Evolutionary conservation across 1,284 basidiomycete species (phyloP).

Genomic region (Boletus smithii): DNA sequence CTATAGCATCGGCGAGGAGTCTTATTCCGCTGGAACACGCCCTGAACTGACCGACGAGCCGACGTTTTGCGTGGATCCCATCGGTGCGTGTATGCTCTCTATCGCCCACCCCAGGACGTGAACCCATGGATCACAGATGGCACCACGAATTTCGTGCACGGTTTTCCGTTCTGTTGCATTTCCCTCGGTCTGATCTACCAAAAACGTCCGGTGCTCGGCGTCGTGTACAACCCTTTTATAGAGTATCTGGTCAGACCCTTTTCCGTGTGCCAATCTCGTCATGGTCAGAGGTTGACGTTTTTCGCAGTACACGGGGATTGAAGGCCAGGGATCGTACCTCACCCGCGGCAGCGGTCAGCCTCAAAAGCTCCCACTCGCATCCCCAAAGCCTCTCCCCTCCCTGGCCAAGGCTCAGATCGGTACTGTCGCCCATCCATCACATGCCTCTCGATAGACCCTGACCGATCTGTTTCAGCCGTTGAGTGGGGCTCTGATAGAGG

Average conservation of each 20-base stretch:
- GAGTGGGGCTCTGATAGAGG: conserved; percentile 92
- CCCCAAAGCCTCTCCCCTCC: conserved; percentile 66
- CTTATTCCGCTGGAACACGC: conserved; percentile 70
- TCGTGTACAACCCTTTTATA: conserved; percentile 92
- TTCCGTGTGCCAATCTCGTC: not conserved
- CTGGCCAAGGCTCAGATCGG: conserved; percentile 81
- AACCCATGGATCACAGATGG: conserved; percentile 54
- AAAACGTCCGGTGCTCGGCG: conserved; percentile 79
- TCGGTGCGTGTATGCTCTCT: conserved; percentile 44
- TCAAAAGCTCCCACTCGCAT: conserved; percentile 69
- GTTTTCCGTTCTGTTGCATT: conserved; percentile 87
- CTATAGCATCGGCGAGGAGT: conserved; percentile 87
- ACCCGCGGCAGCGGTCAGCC: conserved; percentile 50
- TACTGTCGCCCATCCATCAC: conserved; percentile 31
- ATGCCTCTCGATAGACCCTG: not conserved
- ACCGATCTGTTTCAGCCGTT: conserved; percentile 49
- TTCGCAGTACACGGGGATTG: conserved; percentile 73
- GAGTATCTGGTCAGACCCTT: conserved; percentile 59
- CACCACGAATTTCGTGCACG: conserved; percentile 93
- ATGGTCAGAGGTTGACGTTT: not conserved
- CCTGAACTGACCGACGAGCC: conserved; percentile 79
- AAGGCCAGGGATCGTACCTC: conserved; percentile 79
- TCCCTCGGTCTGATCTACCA: conserved; percentile 88
- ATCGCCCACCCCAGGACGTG: not conserved
- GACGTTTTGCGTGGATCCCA: conserved; percentile 90